Conservation (phyloP, 495 filamentous ascomycete species). For the Hypoxylon subgilvum region DNA sequence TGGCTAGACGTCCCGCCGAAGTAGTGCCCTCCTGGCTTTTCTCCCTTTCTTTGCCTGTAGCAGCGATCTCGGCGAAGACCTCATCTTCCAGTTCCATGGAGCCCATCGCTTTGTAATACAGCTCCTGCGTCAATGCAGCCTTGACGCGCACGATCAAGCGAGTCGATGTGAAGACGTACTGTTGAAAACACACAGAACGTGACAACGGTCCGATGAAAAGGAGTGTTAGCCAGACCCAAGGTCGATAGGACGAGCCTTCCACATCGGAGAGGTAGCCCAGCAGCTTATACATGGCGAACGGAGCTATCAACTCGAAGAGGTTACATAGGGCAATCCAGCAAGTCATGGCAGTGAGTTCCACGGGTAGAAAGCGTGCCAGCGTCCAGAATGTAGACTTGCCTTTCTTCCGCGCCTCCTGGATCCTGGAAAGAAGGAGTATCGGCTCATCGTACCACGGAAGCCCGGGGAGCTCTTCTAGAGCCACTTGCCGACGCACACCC, state of each 20-base stretch:
- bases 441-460: constrained; percentile 60
- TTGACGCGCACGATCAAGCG: constrained; percentile 55
- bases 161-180: constrained; percentile 57
- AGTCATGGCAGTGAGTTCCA: constrained; percentile 49
- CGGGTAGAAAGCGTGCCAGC: constrained; percentile 45
- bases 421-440: constrained; percentile 46
- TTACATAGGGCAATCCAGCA: constrained; percentile 43
- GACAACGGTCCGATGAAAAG: constrained; percentile 52
- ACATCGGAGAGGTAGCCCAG: constrained; percentile 49
- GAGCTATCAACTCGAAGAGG: constrained; percentile 49
- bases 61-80: constrained; percentile 42
- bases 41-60: constrained; percentile 34
- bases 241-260: constrained; percentile 43
- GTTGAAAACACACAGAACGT: constrained; percentile 53
- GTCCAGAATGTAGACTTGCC: constrained; percentile 52
- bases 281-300: constrained; percentile 54
- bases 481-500: constrained; percentile 49
- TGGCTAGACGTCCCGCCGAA: constrained; percentile 55
- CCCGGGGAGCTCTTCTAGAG: constrained; percentile 53
- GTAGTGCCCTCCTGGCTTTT: constrained; percentile 44
- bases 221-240: constrained; percentile 53
- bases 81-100: constrained; percentile 54
- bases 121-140: constrained; percentile 55
- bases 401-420: constrained; percentile 46
- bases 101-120: constrained; percentile 57